A percentile compares a stretch with the other conserved stretches of the same genome.
Conservation (phyloP, 73 alveolate genomes). For the Paramecium sonneborni region DNA sequence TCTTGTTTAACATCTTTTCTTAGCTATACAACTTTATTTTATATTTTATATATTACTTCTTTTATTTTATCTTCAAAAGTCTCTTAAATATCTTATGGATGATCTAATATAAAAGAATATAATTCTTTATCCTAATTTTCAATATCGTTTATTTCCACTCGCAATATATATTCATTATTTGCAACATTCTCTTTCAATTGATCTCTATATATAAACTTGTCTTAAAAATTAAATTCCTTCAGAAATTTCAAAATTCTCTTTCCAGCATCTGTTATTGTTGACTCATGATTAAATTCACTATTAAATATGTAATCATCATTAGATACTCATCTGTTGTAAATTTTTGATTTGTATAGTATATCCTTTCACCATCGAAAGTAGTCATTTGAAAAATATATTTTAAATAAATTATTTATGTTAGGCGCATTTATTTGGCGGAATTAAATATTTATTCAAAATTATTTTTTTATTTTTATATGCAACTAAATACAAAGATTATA, state of each 20-base stretch:
- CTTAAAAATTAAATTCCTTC: slow-evolving; percentile 7
- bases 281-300: slow-evolving; percentile 4
- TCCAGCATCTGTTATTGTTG: not conserved
- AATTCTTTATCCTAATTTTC: slow-evolving; percentile 9
- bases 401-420: not conserved
- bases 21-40: not conserved
- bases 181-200: not conserved
- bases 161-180: not conserved
- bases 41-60: not conserved
- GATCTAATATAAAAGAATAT: not conserved
- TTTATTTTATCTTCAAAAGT: not conserved
- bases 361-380: slow-evolving; percentile 6
- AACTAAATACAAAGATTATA: not conserved
- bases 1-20: not conserved
- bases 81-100: slow-evolving; percentile 5
- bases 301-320: not conserved
- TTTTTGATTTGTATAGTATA: slow-evolving; percentile 32
- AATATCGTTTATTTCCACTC: slow-evolving; percentile 30
- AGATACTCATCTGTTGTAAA: slow-evolving; percentile 33
- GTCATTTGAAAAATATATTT: not conserved
- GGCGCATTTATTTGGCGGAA: slow-evolving; percentile 34
- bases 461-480: not conserved
- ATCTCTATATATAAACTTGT: slow-evolving; percentile 17
- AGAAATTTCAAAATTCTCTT: not conserved
- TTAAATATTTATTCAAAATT: not conserved